Evolutionary conservation across 2,329 filamentous ascomycete genomes (phyloP).

Genomic region (Leptoxyphium fumago): DNA sequence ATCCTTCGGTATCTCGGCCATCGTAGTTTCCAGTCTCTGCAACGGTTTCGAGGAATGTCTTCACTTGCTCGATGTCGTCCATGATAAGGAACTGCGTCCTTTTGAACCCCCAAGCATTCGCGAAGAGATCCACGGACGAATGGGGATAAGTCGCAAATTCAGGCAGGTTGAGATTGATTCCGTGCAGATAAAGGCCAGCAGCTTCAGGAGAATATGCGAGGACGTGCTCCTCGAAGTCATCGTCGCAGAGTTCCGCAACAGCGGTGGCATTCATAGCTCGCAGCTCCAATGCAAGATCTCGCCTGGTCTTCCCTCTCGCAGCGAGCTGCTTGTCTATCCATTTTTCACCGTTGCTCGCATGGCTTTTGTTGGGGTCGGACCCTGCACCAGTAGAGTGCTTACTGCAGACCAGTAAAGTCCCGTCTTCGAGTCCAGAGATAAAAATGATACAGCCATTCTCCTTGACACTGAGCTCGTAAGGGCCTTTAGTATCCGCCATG

Average conservation of each 20-base stretch:
- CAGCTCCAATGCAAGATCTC: conserved; percentile 63
- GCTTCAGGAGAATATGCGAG: conserved; percentile 70
- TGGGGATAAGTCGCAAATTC: conserved; percentile 80
- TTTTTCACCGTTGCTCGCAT: conserved; percentile 68
- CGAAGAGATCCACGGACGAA: conserved; percentile 72
- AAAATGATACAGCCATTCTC: conserved; percentile 99
- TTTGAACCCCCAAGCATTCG: conserved; percentile 83
- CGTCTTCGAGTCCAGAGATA: conserved; percentile 79
- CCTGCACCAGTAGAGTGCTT: conserved; percentile 88
- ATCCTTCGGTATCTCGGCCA: conserved; percentile 88
- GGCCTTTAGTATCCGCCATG: conserved; percentile 57
- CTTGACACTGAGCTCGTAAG: conserved; percentile 92
- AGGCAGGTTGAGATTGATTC: conserved; percentile 90
- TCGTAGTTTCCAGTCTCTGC: conserved; percentile 82
- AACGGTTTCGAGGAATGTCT: conserved; percentile 65
- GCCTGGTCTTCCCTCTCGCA: conserved; percentile 60
- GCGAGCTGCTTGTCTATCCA: conserved; percentile 71
- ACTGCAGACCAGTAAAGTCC: conserved; percentile 86
- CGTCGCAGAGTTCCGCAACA: conserved; percentile 91
- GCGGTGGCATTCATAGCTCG: conserved; percentile 77
- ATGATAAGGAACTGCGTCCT: conserved; percentile 71
- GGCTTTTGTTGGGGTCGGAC: conserved; percentile 57
- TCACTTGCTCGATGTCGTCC: conserved; percentile 58
- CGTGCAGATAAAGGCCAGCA: conserved; percentile 87
- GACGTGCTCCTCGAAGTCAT: conserved; percentile 93